phyloP scores from a whole-genome alignment of 345 rosid genomes.

The Garcia nutans region DNA sequence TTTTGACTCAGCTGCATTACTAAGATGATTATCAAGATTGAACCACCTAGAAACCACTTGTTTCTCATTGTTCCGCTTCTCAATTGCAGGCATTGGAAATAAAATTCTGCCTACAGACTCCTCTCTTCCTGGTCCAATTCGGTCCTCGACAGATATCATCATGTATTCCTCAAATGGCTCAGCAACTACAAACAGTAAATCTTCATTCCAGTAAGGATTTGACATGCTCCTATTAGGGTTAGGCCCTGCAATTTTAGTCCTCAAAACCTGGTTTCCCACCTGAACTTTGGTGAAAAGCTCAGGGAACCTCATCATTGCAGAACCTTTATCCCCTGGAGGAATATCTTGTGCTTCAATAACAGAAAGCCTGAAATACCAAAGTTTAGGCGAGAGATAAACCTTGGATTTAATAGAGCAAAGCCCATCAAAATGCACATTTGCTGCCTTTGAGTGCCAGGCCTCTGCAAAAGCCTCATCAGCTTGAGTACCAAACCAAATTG shows the following conservation, averaged over 20 bases:
- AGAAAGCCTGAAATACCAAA: constrained; percentile 65
- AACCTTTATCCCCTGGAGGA: constrained; percentile 45
- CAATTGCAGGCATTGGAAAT: constrained; percentile 45
- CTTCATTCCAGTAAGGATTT: constrained; percentile 72
- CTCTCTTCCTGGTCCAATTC: constrained; percentile 49
- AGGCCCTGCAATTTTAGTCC: constrained; percentile 45
- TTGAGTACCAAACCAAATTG: constrained; percentile 81
- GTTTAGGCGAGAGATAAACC: constrained; percentile 68
- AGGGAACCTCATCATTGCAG: constrained; percentile 45
- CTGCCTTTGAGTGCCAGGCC: constrained; percentile 75
- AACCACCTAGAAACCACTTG: constrained; percentile 65
- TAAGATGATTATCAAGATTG: constrained; percentile 49
- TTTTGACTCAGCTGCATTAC: constrained; percentile 31
- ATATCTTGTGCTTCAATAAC: constrained; percentile 75
- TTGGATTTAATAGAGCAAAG: constrained; percentile 63
- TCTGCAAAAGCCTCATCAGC: constrained; percentile 73
- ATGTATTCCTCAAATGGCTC: constrained; percentile 75
- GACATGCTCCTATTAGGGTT: constrained; percentile 45
- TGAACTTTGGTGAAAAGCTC: constrained; percentile 51
- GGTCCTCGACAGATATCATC: constrained; percentile 51
- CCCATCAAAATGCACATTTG: constrained; percentile 61
- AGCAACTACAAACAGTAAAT: constrained; percentile 64
- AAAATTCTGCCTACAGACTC: constrained; percentile 51
- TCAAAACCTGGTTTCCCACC: constrained; percentile 62
- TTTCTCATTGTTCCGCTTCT: constrained; percentile 49